Base-by-base conservation (phyloP, 768 basidiomycete species). In the Phanerodontia chrysosporium region DNA sequence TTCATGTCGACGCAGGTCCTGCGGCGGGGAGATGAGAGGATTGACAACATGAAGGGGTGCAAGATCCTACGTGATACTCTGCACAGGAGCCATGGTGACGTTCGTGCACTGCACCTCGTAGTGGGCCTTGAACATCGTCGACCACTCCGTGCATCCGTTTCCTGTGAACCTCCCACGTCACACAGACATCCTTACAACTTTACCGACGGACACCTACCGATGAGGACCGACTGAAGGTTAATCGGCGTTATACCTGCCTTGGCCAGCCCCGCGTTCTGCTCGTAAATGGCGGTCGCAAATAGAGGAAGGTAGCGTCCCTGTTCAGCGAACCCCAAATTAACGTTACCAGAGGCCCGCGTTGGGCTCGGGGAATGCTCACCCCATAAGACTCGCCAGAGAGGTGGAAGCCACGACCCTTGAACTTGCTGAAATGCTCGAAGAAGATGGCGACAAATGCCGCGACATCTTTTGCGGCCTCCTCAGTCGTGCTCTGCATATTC, bases 381-480 rank as follows among this genome's bases (percentile, higher is more conserved):
- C 73, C 82, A 42, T 83, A 82, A 5, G 80, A 81, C 68, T 83
- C 70, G 22, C 74, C 74, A 27, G 71, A 62, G 61, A 76, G 61
- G 49, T 75, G 75, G 57, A 75, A 72, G 5, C 73, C 67, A 4
- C 86, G 74, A 5, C 85, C 85, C 61, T 86, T 82, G 74, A 89
- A 88, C 64, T 85, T 73, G 54, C 70, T 74, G 66, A 90, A 90
- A 57, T 83, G 77, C 62, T 89, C 84, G 49, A 89, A 89, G 71
- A 89, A 89, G 55, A 89, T 80, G 5, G 80, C 73, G 0, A 88
- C 74, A 59, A 90, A 89, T 0, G 82, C 80, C 0, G 86, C 86
- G 3, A 89, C 81, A 64, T 89, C 86, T 55, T 79, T 75, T 0
- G 86, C 83, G 7, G 84, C 86, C 45, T 86, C 82, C 65, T 86